Base-by-base conservation (phyloP, 2,329 filamentous ascomycete species). In the Pestalotiopsis sp. region DNA sequence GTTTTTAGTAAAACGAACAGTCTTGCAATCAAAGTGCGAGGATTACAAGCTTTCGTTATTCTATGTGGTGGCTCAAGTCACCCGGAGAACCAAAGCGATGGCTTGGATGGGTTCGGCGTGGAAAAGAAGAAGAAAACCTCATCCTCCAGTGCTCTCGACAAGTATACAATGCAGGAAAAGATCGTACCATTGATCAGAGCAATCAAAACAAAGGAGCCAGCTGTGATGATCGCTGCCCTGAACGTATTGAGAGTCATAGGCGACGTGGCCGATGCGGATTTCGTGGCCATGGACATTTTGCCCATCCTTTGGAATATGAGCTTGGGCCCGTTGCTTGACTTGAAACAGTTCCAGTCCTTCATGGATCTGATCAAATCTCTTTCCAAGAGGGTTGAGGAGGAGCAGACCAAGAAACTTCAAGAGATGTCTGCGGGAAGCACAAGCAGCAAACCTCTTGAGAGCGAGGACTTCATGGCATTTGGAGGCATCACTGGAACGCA, bases 101-200 rank as follows among this genome's bases (percentile, higher is more conserved):
- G 94, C 4, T 85, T 98, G 2, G 91, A 94, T 72, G 94, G 94
- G 0, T 84, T 95, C 77, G 76, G 82, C 57, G 80, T 87, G 72
- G 78, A 84, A 66, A 84, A 87, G 75, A 86, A 88, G 69, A 91
- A 91, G 76, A 91, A 91, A 76, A 83, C 86, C 2, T 88, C 87
- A 3, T 92, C 89, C 1, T 92, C 92, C 0, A 94, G 90, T 2
- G 95, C 95, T 3, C 84, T 99, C 36, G 96, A 99, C 83, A 98
- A 98, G 79, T 98, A 96, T 77, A 98, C 96, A 0, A 95, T 99
- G 83, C 96, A 99, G 79, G 96, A 99, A 78, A 98, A 98, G 83
- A 93, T 99, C 41, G 89, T 98, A 0, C 96, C 96, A 0, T 83
- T 98, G 4, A 86, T 99, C 70, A 94, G 93, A 76, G 94, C 87